Evolutionary conservation across 116 monocot genomes (phyloP), one percentile per base, ranked within the genome.

Genomic region (Iris pallida): DNA sequence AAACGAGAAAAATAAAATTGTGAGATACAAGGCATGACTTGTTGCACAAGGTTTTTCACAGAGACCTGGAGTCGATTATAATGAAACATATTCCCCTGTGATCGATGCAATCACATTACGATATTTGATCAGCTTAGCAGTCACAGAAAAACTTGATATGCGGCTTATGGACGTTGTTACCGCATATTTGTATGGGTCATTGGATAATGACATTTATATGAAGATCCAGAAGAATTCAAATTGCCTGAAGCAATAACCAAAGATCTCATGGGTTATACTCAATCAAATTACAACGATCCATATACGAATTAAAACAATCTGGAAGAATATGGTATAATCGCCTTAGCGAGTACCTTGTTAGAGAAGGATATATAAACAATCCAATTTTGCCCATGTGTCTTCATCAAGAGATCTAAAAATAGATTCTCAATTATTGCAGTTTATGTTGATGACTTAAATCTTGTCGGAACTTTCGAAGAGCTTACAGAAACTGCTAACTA

Each of bases 191-290:
- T 60, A 60, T 60, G 20, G 60, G 16, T 7, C 11, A 7, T 45
- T 63, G 7, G 63, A 63, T 45, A 63, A 11, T 63, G 9, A 64
- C 11, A 48, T 47, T 17, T 64, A 64, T 18, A 64, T 64, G 47
- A 48, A 64, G 47, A 18, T 64, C 64, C 1, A 16, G 47, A 64
- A 64, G 16, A 17, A 45, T 48, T 64, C 16, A 64, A 64, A 17
- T 47, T 64, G 43, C 15, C 9, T 6, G 42, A 64, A 44, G 30
- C 11, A n/a, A 54, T 54, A 54, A 13, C 5, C 8, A 16, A 17
- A 64, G 48, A 17, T 8, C 64, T 7, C 16, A 2, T 42, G 14
- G 12, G 6, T 17, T 64, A 14, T 48, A 64, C 43, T 64, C 47
- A 47, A 64, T 46, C 30, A 30, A 30, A 30, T 30, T 30, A 30